Evolutionary conservation across 306 rosid genomes (phyloP).

Genomic region (Pyrus pyrifolia): DNA sequence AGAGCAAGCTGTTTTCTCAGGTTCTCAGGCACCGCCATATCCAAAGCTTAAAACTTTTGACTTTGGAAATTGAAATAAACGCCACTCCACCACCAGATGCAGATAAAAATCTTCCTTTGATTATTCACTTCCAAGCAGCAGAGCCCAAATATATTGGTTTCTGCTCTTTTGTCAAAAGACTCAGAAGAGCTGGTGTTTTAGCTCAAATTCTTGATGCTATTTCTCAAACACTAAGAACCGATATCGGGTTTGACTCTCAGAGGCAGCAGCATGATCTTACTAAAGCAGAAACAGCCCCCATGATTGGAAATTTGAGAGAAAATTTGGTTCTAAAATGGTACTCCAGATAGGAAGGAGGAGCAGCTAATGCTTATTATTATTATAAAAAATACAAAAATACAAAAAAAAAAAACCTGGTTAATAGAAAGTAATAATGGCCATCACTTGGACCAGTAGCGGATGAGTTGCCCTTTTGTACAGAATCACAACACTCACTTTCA

Average conservation of each 20-base stretch:
- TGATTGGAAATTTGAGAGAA: background rate
- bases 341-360: background rate
- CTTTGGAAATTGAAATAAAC: background rate
- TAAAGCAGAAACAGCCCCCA: background rate
- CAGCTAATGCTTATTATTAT: background rate
- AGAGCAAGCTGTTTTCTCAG: constrained; percentile 65
- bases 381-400: background rate
- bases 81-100: constrained; percentile 9
- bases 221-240: constrained; percentile 5
- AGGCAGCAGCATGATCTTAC: constrained; percentile 2
- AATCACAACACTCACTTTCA: constrained; percentile 21
- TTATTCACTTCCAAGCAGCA: constrained; percentile 15
- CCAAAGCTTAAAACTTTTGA: constrained; percentile 18
- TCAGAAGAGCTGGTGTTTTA: background rate
- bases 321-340: background rate
- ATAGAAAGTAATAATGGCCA: background rate
- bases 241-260: constrained; percentile 10
- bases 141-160: constrained; percentile 9
- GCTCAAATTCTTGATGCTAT: constrained; percentile 4
- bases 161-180: background rate
- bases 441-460: background rate
- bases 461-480: constrained; percentile 4
- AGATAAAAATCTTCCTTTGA: background rate
- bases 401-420: background rate
- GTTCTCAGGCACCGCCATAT: constrained; percentile 41